These are phyloP conservation scores for Eragrostis curvula DNA, from an alignment of 176 grass and related monocot species.

Conservation along the genomic window DNA sequence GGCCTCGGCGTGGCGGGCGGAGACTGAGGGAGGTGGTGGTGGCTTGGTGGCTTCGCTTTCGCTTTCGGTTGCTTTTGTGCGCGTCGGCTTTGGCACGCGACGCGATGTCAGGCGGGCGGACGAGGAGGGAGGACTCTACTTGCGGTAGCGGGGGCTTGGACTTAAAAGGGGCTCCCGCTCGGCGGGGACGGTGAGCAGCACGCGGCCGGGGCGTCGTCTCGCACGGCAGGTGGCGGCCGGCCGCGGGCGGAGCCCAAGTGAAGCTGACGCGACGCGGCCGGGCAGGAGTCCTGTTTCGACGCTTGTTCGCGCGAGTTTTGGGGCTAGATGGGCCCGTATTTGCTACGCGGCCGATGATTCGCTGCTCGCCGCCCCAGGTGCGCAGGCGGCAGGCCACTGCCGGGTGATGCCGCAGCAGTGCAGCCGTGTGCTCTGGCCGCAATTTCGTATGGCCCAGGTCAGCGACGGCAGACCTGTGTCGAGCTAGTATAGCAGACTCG, in stretches of 20 bases:
- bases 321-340: background rate
- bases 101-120: constrained; percentile 44
- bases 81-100: constrained; percentile 60
- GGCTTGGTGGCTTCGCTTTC: constrained; percentile 42
- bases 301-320: background rate
- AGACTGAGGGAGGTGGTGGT: background rate
- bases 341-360: background rate
- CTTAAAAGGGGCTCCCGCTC: constrained; percentile 47
- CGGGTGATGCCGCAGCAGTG: background rate
- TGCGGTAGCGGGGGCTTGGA: background rate
- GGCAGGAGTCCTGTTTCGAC: background rate
- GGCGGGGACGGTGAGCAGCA: background rate
- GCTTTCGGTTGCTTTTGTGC: constrained; percentile 58
- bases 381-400: no score
- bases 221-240: background rate
- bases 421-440: no score
- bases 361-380: no score
- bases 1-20: constrained; percentile 39
- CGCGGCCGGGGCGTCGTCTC: constrained; percentile 6
- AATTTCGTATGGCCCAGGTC: background rate
- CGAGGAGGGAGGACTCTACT: background rate
- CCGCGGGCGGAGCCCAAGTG: no score
- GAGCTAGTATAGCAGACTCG: no score
- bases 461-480: background rate
- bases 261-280: background rate